A percentile compares a stretch with the other conserved stretches of the same genome.
Conservation (phyloP, 108 stramenopile species). For the Cyclotella choctawhatcheeana region DNA sequence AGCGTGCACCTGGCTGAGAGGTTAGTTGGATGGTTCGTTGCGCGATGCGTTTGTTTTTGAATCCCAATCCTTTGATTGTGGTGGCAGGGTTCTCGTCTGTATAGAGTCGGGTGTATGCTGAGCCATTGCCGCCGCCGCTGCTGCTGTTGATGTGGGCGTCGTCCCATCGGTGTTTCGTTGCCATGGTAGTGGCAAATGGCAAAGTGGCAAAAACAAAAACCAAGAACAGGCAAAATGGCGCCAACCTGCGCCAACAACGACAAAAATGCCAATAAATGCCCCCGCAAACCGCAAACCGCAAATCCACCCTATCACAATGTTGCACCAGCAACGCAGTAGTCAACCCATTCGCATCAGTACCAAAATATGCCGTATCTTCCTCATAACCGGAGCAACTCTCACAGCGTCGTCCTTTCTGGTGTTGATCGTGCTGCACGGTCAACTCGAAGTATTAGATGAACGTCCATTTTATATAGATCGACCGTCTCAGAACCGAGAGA, state of each 20-base stretch:
- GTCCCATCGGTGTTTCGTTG: conserved; percentile 17
- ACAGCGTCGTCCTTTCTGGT: background rate
- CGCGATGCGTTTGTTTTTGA: conserved; percentile 35
- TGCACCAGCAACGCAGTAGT: background rate
- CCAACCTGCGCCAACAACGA: no score
- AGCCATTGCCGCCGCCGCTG: no score
- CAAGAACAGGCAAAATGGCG: no score
- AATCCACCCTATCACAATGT: no score
- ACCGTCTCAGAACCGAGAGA: background rate
- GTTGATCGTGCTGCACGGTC: background rate
- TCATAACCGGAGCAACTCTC: background rate
- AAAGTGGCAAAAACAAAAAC: no score
- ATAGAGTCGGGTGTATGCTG: conserved; percentile 18
- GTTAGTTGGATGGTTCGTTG: conserved; percentile 28
- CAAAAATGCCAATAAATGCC: no score
- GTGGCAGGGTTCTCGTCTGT: conserved; percentile 45
- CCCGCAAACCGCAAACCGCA: no score
- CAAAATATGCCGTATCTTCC: background rate
- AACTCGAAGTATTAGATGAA: background rate
- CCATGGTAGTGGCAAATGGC: no score
- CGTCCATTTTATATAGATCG: background rate
- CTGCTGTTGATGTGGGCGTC: conserved; percentile 14
- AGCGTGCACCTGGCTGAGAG: conserved; percentile 28
- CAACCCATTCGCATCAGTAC: background rate
- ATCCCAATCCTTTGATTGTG: conserved; percentile 39